phyloP scores from a whole-genome alignment of 805 yeast genomes.

The Saccharomycopsis amapae region DNA sequence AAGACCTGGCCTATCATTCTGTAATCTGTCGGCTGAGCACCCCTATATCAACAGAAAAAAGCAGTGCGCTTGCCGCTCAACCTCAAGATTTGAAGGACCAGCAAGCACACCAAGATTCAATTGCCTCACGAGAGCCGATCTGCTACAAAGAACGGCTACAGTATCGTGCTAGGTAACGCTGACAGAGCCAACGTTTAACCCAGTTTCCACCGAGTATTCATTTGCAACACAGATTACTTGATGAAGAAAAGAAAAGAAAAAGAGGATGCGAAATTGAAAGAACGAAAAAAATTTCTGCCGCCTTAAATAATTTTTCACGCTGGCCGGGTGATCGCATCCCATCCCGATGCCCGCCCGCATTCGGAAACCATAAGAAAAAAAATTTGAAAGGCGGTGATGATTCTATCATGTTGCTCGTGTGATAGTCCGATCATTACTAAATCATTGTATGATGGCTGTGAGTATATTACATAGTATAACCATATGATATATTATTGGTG shows the following conservation, averaged over 20 bases:
- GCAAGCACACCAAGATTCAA: constrained; percentile 24
- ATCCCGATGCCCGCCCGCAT: too few relatives aligned
- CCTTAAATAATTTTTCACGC: background rate
- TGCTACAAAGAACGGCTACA: constrained; percentile 34
- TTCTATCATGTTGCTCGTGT: too few relatives aligned
- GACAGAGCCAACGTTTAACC: constrained; percentile 21
- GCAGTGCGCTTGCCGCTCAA: constrained; percentile 48
- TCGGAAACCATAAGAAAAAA: too few relatives aligned
- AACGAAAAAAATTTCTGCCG: background rate
- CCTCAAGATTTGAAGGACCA: constrained; percentile 32
- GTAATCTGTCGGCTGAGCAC: constrained; percentile 98
- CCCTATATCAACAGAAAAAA: constrained; percentile 52
- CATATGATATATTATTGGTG: too few relatives aligned
- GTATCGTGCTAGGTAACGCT: too few relatives aligned
- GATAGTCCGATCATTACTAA: too few relatives aligned
- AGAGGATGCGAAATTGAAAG: constrained; percentile 7
- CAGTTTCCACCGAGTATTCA: constrained; percentile 34
- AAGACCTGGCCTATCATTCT: constrained; percentile 59
- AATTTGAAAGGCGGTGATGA: too few relatives aligned
- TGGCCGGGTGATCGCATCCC: too few relatives aligned
- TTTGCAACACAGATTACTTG: constrained; percentile 48
- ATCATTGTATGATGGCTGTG: too few relatives aligned
- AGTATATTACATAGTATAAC: too few relatives aligned
- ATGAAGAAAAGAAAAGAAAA: constrained; percentile 13
- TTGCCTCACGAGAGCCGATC: constrained; percentile 73